Base-by-base conservation (phyloP, 2,329 filamentous ascomycete genomes). In the Arthrobotrys sinensis region DNA sequence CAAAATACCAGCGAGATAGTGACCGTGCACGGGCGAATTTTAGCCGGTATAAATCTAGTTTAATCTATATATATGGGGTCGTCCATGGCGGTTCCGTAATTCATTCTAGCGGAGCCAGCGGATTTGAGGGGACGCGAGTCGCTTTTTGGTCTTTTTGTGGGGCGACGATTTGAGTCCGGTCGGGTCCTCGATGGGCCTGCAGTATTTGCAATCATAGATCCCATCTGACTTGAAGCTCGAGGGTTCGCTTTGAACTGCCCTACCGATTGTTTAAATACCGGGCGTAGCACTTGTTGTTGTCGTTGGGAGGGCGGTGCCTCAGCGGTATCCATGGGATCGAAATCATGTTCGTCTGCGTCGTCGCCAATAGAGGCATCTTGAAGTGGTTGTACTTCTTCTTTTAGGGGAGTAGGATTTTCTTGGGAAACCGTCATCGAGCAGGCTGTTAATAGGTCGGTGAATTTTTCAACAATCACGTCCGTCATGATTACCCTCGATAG, bases 401-500 rank as follows among this genome's bases (percentile, higher is more conserved):
- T 40, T 16, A 28, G 2, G 8, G 19, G 38, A 10, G 12, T 10
- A 16, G 16, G 1, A 12, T 16, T 16, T 36, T 46, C n/a, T 34
- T 63, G 40, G 4, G 40, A 28, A 14, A 14, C 24, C 28, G 6
- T 24, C 63, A 36, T 63, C 12, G 55, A 16, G 28, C 12, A 24
- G 36, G 24, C 21, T 11, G 38, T 53, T 34, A 77, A 21, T 16
- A 77, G 73, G 1, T 16, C 36, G 14, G 50, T 77, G n/a, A 77
- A 77, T 32, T 36, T 52, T 34, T 77, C 73, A 8, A 77, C 73
- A n/a, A 67, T 67, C 34, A 40, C 12, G n/a, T 77, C 66, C 24
- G 66, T 71, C 66, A 77, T 77, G 6, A 77, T 77, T 19, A 71
- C 66, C 19, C 28, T 66, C 5, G 48, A 19, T n/a, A 77, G 60